Base-by-base conservation (phyloP, 1,139 yeast genomes). In the Suhomyces guaymorum region DNA sequence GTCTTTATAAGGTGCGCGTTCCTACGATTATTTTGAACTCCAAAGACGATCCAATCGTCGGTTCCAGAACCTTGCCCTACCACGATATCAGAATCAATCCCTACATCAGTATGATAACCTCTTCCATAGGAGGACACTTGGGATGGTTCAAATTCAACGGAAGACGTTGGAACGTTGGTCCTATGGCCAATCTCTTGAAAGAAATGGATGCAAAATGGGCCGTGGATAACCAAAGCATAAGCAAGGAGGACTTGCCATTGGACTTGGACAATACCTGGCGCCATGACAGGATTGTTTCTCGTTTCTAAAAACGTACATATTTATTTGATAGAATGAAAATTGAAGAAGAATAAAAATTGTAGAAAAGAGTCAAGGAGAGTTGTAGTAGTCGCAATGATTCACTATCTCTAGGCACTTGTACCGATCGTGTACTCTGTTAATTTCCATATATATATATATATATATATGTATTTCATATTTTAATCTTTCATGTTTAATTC, bases 91-190 rank as follows among this genome's bases (percentile, higher is more conserved):
- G 54, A 28, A 60, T 68, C 28, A 90, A 89, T 51, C 96, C 96
- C 7, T 84, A 77, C 55, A 63, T 83, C 19, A 63, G 79, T 21
- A 57, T 86, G 49, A 65, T 83, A 12, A 75, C 81, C 32, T 86
- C 97, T 0, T 73, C 80, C 21, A 61, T 80, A 19, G 98, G 98
- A 38, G 98, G 97, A 7, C 98, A 92, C 61, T 63, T 78, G 39
- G 82, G 80, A 1, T 78, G 82, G 82, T 75, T 75, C 44, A 66
- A 66, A 30, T 61, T 59, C 43, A 58, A 61, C 30, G 74, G 78
- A 21, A 57, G 56, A 10, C 63, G 87, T 44, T 82, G 88, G 88
- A 67, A 70, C 42, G 54, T 72, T 2, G 49, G 49, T 9, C 75
- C 75, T 0, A 40, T 70, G 16, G 56, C 71, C 10, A 49, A 53